Conservation (phyloP, 345 rosid genomes). For the Xanthoceras sorbifolium region DNA sequence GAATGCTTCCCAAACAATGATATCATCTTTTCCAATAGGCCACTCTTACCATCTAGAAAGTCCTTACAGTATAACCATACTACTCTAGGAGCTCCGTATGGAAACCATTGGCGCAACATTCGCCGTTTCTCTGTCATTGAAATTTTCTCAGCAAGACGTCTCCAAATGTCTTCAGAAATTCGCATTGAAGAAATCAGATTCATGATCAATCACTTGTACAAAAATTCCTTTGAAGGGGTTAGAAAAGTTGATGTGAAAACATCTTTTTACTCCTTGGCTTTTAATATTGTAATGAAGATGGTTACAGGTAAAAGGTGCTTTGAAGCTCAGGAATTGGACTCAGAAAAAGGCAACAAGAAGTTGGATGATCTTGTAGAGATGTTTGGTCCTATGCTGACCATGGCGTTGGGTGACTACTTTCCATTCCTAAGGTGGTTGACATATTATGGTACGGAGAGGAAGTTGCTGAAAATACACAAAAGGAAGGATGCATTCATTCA, state of each 20-base stretch:
- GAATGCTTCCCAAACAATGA: conserved; percentile 1
- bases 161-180: conserved; percentile 2
- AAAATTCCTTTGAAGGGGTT: neutral
- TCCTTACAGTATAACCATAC: neutral
- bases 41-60: neutral
- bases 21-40: neutral
- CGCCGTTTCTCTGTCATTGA: neutral
- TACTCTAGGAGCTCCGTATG: conserved; percentile 2
- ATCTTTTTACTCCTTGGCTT: neutral
- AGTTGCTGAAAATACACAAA: conserved; percentile 17
- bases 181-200: neutral
- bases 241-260: neutral
- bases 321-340: conserved; percentile 5
- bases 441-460: conserved; percentile 17
- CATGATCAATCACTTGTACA: neutral
- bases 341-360: neutral
- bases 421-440: conserved; percentile 12
- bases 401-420: conserved; percentile 8
- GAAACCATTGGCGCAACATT: neutral
- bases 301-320: neutral
- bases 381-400: neutral
- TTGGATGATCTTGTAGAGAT: neutral
- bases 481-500: neutral
- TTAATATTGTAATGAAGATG: neutral
- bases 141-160: neutral